Base-by-base conservation (phyloP, 1,139 yeast species). In the Suhomyces maxii region DNA sequence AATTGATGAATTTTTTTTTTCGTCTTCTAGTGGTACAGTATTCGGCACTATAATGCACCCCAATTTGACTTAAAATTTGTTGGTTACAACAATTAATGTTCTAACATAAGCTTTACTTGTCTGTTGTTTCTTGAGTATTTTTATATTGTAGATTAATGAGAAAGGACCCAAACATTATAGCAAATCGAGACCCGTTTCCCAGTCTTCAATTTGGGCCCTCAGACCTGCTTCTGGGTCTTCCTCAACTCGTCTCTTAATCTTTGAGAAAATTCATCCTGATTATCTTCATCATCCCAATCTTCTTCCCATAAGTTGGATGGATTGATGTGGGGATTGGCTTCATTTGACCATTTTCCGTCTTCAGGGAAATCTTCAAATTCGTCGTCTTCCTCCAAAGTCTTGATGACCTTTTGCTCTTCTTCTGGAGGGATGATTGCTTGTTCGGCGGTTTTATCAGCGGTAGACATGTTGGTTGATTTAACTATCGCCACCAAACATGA, bases 351-450 rank as follows among this genome's bases (percentile, higher is more conserved):
- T 67, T 86, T 81, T 33, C 69, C 61, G 58, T 89, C 96, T 45
- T 83, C 90, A 4, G 96, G 97, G 67, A 90, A 90, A 62, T 90
- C 97, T 71, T 90, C 97, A 64, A 90, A 90, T 66, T 89, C 97
- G 64, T 90, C 97, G 61, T 90, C 97, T 57, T 89, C 96, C 61
- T 89, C 97, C 47, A 89, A 72, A 2, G 91, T 79, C 59, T 80
- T 80, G 60, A 80, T 72, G 35, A 73, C 65, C 54, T 72, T 69
- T 48, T 71, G 59, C 44, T 65, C 67, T 25, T 45, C 48, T 37
- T 42, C 48, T 30, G 43, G 30, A 31, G 48, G 30, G n/a, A 31
- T 37, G n/a, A 39, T 26, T 34, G 47, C 42, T 33, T 42, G 43
- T 33, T 42, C 46, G 31, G 43, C 46, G 23, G 43, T 26, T 44